Evolutionary conservation across 495 filamentous ascomycete genomes (phyloP).

Genomic region (Penicillium lagena): DNA sequence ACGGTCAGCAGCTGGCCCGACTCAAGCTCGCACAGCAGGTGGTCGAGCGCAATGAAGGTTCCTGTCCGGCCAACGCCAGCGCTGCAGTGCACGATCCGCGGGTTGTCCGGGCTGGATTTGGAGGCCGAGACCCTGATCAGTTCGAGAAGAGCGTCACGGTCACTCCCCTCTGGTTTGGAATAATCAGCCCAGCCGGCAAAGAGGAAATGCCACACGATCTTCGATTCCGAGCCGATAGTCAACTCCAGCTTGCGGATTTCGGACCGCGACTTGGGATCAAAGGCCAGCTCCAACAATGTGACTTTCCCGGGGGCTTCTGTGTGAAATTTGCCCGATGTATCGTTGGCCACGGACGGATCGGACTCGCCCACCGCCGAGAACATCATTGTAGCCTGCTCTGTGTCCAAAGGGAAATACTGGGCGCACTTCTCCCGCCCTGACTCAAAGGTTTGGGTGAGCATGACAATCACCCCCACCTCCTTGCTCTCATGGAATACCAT

Average conservation of each 20-base stretch:
- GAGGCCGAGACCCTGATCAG: conserved; percentile 69
- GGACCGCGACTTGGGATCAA: conserved; percentile 42
- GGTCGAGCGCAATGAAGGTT: conserved; percentile 92
- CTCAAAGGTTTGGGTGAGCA: conserved; percentile 91
- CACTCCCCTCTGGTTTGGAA: conserved; percentile 72
- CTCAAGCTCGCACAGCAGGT: conserved; percentile 75
- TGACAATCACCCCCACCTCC: conserved; percentile 80
- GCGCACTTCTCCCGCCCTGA: conserved; percentile 80
- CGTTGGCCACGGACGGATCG: conserved; percentile 22
- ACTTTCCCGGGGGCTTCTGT: conserved; percentile 30
- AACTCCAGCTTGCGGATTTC: conserved; percentile 52
- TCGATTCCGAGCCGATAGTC: conserved; percentile 52
- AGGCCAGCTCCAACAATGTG: conserved; percentile 38
- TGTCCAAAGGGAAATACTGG: conserved; percentile 73
- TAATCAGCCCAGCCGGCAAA: conserved; percentile 96
- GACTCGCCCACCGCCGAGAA: conserved; percentile 43
- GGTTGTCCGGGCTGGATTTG: conserved; percentile 63
- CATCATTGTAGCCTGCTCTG: conserved; percentile 54
- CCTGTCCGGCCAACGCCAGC: conserved; percentile 92
- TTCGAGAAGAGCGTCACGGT: conserved; percentile 70
- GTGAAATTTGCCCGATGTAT: conserved; percentile 8
- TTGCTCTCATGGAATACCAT: conserved; percentile 87
- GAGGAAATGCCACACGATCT: conserved; percentile 79
- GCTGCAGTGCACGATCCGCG: conserved; percentile 87
- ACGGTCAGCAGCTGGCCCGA: conserved; percentile 56